A percentile compares a stretch with the other conserved stretches of the same genome.
Conservation (phyloP, 495 filamentous ascomycete genomes). For the Podospora bellae-mahoneyi region DNA sequence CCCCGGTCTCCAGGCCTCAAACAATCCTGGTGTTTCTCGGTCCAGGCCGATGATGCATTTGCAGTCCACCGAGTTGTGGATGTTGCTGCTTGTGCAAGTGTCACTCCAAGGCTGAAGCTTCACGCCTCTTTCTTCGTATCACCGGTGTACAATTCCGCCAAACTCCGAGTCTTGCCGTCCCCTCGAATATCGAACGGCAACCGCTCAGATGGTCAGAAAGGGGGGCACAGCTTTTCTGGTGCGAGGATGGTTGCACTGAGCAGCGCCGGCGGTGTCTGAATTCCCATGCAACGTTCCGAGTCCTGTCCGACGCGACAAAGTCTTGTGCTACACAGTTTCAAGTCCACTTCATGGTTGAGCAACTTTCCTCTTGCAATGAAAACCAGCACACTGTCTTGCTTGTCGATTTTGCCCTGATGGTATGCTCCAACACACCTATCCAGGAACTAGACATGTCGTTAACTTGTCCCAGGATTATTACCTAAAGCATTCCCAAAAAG, state of each 20-base stretch:
- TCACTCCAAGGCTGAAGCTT: neutral
- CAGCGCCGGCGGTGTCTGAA: neutral
- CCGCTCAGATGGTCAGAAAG: neutral
- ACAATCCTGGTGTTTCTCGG: neutral
- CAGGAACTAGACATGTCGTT: neutral
- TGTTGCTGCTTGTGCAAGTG: neutral
- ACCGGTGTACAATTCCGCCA: neutral
- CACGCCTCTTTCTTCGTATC: neutral
- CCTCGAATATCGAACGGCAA: neutral
- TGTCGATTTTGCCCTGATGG: neutral
- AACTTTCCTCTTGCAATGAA: neutral
- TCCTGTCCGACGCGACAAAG: neutral
- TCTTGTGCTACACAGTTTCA: neutral
- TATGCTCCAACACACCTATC: neutral
- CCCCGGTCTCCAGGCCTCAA: neutral
- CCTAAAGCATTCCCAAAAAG: neutral
- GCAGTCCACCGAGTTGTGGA: too few species aligned
- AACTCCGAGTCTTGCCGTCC: too few species aligned
- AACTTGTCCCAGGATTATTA: neutral
- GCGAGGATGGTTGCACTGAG: neutral
- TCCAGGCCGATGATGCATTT: neutral
- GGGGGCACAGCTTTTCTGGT: neutral
- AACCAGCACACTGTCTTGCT: neutral
- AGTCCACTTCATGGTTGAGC: neutral
- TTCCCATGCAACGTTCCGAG: conserved; percentile 3